A percentile compares a stretch with the other conserved stretches of the same genome.
Conservation (phyloP, 768 basidiomycete genomes). For the Termitomyces sp. region DNA sequence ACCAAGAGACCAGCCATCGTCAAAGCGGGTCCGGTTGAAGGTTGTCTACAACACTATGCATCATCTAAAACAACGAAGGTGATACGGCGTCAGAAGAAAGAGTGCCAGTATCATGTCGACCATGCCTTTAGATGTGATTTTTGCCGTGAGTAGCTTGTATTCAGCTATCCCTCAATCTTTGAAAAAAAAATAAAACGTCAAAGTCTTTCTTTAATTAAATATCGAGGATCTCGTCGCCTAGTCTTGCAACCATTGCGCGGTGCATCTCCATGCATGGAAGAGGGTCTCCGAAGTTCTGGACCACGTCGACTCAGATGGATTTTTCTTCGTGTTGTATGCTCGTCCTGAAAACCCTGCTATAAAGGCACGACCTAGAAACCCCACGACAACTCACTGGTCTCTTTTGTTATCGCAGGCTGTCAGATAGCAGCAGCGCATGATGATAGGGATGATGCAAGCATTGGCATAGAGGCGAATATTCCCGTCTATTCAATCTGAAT, state of each 20-base stretch:
- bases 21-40: background rate
- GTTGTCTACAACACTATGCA: background rate
- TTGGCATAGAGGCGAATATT: background rate
- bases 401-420: background rate
- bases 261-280: background rate
- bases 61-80: background rate
- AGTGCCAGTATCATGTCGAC: background rate
- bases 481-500: background rate
- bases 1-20: background rate
- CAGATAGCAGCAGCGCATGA: background rate
- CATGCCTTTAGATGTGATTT: background rate
- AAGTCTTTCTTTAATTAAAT: slow-evolving; percentile 21
- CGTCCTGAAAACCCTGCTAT: background rate
- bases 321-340: background rate
- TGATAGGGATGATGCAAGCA: background rate
- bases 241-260: slow-evolving; percentile 7
- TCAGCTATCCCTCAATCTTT: background rate
- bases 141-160: background rate
- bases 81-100: background rate
- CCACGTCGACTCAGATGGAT: background rate
- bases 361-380: background rate
- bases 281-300: background rate
- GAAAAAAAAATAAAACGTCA: background rate
- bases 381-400: background rate
- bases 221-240: slow-evolving; percentile 20